Conservation (phyloP, 2,329 filamentous ascomycete species). For the Apiospora marii region DNA sequence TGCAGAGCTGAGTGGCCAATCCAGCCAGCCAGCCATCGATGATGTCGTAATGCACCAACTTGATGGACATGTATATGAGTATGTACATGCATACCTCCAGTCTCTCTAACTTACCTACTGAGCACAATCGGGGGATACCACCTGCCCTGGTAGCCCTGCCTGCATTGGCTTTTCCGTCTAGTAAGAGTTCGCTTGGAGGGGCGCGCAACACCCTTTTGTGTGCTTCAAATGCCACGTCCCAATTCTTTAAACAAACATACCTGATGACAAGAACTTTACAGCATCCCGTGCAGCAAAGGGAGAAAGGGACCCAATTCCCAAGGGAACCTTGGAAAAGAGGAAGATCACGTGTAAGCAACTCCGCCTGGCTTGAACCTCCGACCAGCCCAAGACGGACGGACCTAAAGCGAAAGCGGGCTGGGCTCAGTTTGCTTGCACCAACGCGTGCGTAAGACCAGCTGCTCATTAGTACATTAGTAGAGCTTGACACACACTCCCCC, state of each 20-base stretch:
- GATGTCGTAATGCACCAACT: background rate
- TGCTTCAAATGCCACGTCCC: constrained; percentile 7
- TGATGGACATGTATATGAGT: background rate
- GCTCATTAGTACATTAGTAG: constrained; percentile 10
- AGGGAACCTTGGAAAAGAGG: background rate
- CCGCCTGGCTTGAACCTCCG: constrained; percentile 19
- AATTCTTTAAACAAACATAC: background rate
- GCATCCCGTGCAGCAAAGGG: background rate
- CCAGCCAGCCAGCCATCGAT: background rate
- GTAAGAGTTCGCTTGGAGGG: background rate
- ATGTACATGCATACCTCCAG: too few species aligned
- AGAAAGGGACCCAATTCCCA: background rate
- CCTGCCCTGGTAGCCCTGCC: background rate
- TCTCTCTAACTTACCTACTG: too few species aligned
- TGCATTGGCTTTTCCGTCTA: background rate
- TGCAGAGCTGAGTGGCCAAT: background rate
- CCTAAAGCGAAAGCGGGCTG: constrained; percentile 13
- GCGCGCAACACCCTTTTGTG: background rate
- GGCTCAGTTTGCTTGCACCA: constrained; percentile 19
- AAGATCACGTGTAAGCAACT: constrained; percentile 17
- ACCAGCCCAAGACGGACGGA: constrained; percentile 10
- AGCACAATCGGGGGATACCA: background rate
- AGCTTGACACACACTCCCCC: constrained; percentile 11
- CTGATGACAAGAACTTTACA: background rate
- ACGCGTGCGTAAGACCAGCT: background rate